phyloP scores from a whole-genome alignment of 768 basidiomycete species.

The Sutorius australiensis region DNA sequence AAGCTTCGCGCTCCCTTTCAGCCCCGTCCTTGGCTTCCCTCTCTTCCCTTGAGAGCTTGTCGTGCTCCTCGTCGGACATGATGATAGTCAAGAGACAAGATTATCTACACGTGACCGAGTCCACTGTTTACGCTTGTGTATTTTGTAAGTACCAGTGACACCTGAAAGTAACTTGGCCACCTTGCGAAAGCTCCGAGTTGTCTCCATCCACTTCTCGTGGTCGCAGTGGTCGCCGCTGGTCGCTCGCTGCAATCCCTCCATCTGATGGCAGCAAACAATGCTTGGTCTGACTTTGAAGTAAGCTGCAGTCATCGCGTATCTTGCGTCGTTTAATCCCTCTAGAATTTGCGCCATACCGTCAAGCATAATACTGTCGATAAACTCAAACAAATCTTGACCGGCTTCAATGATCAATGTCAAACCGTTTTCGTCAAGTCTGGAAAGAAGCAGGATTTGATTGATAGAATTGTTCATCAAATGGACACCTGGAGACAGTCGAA shows the following conservation, averaged over 20 bases:
- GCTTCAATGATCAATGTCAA: conserved; percentile 75
- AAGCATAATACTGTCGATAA: conserved; percentile 80
- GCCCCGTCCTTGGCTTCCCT: conserved; percentile 67
- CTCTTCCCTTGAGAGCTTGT: conserved; percentile 74
- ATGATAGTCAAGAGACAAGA: conserved; percentile 25
- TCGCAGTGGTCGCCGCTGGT: conserved; percentile 7
- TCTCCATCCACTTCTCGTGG: conserved; percentile 7
- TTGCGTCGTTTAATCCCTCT: conserved; percentile 22
- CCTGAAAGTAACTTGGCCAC: conserved; percentile 15
- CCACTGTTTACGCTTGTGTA: conserved; percentile 35
- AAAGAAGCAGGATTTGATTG: conserved; percentile 85
- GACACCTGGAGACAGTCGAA: conserved; percentile 57
- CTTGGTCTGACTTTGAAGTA: conserved; percentile 77
- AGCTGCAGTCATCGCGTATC: conserved; percentile 19
- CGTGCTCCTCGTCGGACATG: conserved; percentile 54
- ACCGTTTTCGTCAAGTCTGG: conserved; percentile 69
- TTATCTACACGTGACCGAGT: conserved; percentile 27
- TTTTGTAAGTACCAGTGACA: conserved; percentile 14
- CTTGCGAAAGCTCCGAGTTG: conserved; percentile 9
- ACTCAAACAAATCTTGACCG: conserved; percentile 76
- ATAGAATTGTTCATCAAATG: conserved; percentile 59
- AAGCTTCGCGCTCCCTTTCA: conserved; percentile 63
- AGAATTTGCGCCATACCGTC: conserved; percentile 69
- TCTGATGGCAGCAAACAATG: conserved; percentile 58
- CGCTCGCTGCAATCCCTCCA: conserved; percentile 1